phyloP scores from a whole-genome alignment of 2,329 filamentous ascomycete genomes.

The Elsinoe necatrix region DNA sequence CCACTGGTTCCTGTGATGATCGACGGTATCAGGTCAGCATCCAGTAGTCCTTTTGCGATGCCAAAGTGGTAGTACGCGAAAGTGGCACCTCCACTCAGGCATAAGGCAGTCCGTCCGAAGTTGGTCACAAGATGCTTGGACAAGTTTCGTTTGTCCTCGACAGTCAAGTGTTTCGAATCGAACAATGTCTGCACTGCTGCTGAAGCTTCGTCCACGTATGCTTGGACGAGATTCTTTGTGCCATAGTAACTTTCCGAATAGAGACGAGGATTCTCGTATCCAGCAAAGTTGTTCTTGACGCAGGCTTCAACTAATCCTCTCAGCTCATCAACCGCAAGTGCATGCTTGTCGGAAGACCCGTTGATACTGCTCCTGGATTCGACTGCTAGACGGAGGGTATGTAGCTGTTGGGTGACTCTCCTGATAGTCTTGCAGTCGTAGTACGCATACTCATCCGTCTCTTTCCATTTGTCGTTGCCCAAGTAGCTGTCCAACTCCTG shows the following conservation, averaged over 20 bases:
- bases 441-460: constrained; percentile 62
- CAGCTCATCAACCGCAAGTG: constrained; percentile 62
- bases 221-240: constrained; percentile 89
- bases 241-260: constrained; percentile 97
- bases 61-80: constrained; percentile 98
- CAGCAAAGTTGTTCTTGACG: constrained; percentile 95
- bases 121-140: constrained; percentile 89
- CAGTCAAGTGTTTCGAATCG: constrained; percentile 56
- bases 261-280: constrained; percentile 85
- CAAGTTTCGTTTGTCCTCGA: constrained; percentile 66
- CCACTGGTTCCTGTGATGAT: constrained; percentile 97
- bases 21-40: constrained; percentile 75
- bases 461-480: constrained; percentile 72
- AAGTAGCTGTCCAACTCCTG: constrained; percentile 71
- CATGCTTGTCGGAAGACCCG: constrained; percentile 17
- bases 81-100: constrained; percentile 82
- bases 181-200: constrained; percentile 59
- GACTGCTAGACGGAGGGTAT: constrained; percentile 47
- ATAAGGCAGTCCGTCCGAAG: constrained; percentile 85
- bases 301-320: constrained; percentile 74
- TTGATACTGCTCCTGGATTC: constrained; percentile 48
- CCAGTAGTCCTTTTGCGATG: constrained; percentile 79
- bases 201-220: constrained; percentile 79
- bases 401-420: constrained; percentile 68
- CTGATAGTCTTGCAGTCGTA: constrained; percentile 82